Conservation (phyloP, 306 rosid genomes). For the Sphenostylis stenocarpa region DNA sequence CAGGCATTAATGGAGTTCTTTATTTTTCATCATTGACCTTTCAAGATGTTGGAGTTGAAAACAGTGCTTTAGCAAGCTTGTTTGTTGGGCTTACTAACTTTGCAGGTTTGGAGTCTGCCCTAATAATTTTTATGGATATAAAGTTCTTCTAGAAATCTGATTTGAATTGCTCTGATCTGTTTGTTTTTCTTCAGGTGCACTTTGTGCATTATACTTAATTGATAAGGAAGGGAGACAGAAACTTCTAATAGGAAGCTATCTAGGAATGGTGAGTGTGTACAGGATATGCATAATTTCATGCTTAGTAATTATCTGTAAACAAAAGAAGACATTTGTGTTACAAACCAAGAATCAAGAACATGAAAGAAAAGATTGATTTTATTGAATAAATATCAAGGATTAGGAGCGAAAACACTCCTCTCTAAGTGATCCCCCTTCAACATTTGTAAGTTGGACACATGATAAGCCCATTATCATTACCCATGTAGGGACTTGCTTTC, state of each 20-base stretch:
- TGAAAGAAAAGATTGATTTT: neutral
- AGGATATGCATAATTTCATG: conserved; percentile 10
- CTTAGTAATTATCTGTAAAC: neutral
- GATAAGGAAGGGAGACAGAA: conserved; percentile 85
- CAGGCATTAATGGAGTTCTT: conserved; percentile 92
- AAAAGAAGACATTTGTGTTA: neutral
- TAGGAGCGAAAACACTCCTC: neutral
- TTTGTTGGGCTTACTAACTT: conserved; percentile 86
- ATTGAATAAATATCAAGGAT: neutral
- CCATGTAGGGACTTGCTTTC: too few relatives aligned
- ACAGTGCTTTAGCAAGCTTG: conserved; percentile 73
- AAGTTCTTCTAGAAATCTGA: conserved; percentile 28
- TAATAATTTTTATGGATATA: conserved; percentile 11
- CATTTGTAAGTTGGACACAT: too few relatives aligned
- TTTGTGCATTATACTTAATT: conserved; percentile 71
- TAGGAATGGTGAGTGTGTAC: conserved; percentile 77
- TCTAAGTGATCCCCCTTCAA: neutral
- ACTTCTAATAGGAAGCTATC: conserved; percentile 83
- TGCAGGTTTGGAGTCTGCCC: conserved; percentile 55
- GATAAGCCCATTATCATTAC: too few relatives aligned
- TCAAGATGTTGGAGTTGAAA: conserved; percentile 73
- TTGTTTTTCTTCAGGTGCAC: conserved; percentile 60
- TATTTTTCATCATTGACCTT: conserved; percentile 89
- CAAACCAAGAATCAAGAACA: neutral
- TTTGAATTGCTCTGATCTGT: conserved; percentile 34